A percentile compares a stretch with the other conserved stretches of the same genome.
Conservation (phyloP, 73 alveolate genomes). For the Paramecium caudatum region DNA sequence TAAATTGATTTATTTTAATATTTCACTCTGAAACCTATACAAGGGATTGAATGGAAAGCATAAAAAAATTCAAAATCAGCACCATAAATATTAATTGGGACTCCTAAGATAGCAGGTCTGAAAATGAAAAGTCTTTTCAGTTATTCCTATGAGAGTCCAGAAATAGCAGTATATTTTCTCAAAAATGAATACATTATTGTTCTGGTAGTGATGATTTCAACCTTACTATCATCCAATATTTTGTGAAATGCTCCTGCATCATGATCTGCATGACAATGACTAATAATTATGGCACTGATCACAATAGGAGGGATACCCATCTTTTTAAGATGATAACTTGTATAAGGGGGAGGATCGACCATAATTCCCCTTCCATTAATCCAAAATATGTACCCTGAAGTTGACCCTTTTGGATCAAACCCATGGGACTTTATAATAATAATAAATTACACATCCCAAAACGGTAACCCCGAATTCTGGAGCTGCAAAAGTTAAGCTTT, state of each 20-base stretch:
- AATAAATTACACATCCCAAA: slow-evolving; percentile 57
- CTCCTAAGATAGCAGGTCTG: slow-evolving; percentile 76
- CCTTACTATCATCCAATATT: slow-evolving; percentile 69
- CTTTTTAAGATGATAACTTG: slow-evolving; percentile 70
- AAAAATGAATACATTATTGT: slow-evolving; percentile 75
- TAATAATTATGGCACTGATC: slow-evolving; percentile 72
- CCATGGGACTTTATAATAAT: slow-evolving; percentile 51
- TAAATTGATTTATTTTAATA: slow-evolving; percentile 62
- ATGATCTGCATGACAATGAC: slow-evolving; percentile 79
- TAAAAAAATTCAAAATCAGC: slow-evolving; percentile 71
- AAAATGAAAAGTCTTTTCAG: slow-evolving; percentile 66
- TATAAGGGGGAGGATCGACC: slow-evolving; percentile 79
- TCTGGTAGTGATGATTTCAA: slow-evolving; percentile 76
- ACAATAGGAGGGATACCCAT: slow-evolving; percentile 75
- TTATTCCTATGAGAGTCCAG: slow-evolving; percentile 59
- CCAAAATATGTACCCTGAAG: slow-evolving; percentile 78
- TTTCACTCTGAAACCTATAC: slow-evolving; percentile 71
- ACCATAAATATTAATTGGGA: slow-evolving; percentile 71
- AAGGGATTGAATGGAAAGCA: slow-evolving; percentile 77
- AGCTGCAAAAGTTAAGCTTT: slow-evolving; percentile 39
- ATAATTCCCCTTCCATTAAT: slow-evolving; percentile 75
- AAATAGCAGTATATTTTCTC: slow-evolving; percentile 72
- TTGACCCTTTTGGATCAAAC: slow-evolving; percentile 76
- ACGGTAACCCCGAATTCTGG: slow-evolving; percentile 77
- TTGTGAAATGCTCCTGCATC: slow-evolving; percentile 77